Conservation (phyloP, 768 basidiomycete genomes). For the Pleurotus djamor region DNA sequence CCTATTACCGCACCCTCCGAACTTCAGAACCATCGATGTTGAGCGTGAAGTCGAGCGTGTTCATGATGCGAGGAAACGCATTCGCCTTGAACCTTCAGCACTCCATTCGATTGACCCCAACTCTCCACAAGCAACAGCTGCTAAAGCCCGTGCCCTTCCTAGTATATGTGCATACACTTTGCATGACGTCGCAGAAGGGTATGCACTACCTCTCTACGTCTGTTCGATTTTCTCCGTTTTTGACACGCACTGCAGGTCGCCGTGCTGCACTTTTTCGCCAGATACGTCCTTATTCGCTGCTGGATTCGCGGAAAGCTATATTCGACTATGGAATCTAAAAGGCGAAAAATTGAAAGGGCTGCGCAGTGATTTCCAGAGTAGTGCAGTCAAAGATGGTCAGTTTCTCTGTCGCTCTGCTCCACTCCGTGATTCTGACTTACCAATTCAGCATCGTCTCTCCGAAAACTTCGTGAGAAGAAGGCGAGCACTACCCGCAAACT, state of each 20-base stretch:
- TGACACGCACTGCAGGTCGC: constrained; percentile 49
- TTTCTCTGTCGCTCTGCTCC: constrained; percentile 5
- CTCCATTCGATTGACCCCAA: constrained; percentile 55
- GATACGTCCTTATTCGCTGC: constrained; percentile 93
- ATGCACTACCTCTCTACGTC: constrained; percentile 20
- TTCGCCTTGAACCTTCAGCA: constrained; percentile 79
- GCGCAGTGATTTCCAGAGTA: constrained; percentile 71
- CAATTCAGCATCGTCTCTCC: constrained; percentile 51
- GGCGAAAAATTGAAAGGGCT: constrained; percentile 83
- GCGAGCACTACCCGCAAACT: constrained; percentile 90
- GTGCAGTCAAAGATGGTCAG: constrained; percentile 70
- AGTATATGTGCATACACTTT: constrained; percentile 95
- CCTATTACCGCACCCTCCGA: constrained; percentile 75
- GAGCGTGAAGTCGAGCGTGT: constrained; percentile 89
- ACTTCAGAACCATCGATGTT: constrained; percentile 85
- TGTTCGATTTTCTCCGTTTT: constrained; percentile 1
- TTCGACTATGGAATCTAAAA: constrained; percentile 92
- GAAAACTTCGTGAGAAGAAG: constrained; percentile 75
- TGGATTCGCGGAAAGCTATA: constrained; percentile 94
- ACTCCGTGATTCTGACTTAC: background rate
- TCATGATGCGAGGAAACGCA: constrained; percentile 88
- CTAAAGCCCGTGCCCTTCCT: constrained; percentile 72
- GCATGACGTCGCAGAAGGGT: constrained; percentile 97
- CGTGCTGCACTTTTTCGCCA: constrained; percentile 85
- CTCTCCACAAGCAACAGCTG: constrained; percentile 54